A percentile compares a stretch with the other conserved stretches of the same genome.
Evolutionary conservation across 768 basidiomycete genomes (phyloP).

Genomic region (Tulasnella sp.): DNA sequence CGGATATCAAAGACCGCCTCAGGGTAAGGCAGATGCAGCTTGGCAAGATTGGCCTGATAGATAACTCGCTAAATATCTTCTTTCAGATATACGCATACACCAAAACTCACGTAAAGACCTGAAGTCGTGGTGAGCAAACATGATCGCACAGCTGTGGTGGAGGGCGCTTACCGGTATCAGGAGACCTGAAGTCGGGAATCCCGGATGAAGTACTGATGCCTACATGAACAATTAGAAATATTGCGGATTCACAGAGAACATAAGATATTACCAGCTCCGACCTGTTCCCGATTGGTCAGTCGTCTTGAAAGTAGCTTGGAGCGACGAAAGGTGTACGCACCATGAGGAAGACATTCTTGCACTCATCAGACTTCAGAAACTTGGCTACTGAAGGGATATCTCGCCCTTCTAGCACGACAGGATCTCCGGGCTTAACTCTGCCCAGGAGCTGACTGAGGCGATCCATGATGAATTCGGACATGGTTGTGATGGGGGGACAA

Average conservation of each 20-base stretch:
- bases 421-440: constrained; percentile 18
- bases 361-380: constrained; percentile 69
- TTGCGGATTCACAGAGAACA: not conserved
- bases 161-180: constrained; percentile 67
- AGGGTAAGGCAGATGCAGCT: constrained; percentile 82
- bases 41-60: constrained; percentile 70
- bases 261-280: constrained; percentile 39
- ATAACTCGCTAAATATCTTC: constrained; percentile 22
- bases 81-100: not conserved
- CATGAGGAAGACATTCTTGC: constrained; percentile 74
- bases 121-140: constrained; percentile 38
- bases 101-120: constrained; percentile 28
- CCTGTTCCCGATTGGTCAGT: constrained; percentile 34
- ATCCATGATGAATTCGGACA: not conserved
- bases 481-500: not conserved
- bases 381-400: constrained; percentile 52
- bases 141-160: constrained; percentile 9
- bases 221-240: constrained; percentile 39
- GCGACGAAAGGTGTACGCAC: constrained; percentile 48
- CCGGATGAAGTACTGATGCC: constrained; percentile 80
- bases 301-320: not conserved
- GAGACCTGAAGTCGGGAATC: constrained; percentile 89
- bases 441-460: constrained; percentile 14
- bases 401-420: constrained; percentile 24
- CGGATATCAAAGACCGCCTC: constrained; percentile 94